Evolutionary conservation across 306 rosid genomes (phyloP), one percentile per base, ranked within the genome.

Genomic region (Quercus rubra): DNA sequence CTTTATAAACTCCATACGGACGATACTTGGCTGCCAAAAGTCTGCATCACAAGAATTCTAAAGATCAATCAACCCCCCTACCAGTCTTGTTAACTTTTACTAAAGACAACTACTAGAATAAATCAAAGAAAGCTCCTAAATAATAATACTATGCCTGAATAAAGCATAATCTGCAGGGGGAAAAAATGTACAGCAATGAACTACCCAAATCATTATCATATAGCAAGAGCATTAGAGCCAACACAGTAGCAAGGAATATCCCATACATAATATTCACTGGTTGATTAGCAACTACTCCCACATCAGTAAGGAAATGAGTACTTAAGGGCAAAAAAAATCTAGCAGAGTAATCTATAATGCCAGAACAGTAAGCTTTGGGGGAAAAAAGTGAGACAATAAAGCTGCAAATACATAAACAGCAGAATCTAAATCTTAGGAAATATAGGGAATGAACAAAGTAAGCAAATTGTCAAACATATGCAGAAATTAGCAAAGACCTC

Each of bases 21-120:
- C 93, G 94, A 88, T 93, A 91, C 82, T 91, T 93, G 3, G 95
- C 87, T 10, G 93, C 97, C 88, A 93, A 83, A 82, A 93, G 89
- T 71, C 98, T 93, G 91, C 86, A 91, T 72, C 80, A 79, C 70
- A 88, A 57, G 74, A 79, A 66, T 79, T 67, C 13, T 15, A 64
- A 31, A 64, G 70, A 35, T 33, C 52, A 33, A 67, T 19, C 17
- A 35, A 19, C 12, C 17, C 7, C 15, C 52, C 5, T 67, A 33
- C 20, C 51, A 19, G 25, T 1, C 51, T 63, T 28, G 12, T 15
- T 63, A 85, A 71, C 80, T 74, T 74, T 74, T 73, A 78, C 72
- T 67, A 25, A 21, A 21, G 55, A 86, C 59, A 76, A 77, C 59
- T 71, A 55, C 33, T 62, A 55, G 21, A 73, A 73, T 54, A 63